Percentiles rank a stretch among this genome's conserved stretches.
Evolutionary conservation across 352 stramenopile species (phyloP).

Genomic region (Phytophthora foliorum): DNA sequence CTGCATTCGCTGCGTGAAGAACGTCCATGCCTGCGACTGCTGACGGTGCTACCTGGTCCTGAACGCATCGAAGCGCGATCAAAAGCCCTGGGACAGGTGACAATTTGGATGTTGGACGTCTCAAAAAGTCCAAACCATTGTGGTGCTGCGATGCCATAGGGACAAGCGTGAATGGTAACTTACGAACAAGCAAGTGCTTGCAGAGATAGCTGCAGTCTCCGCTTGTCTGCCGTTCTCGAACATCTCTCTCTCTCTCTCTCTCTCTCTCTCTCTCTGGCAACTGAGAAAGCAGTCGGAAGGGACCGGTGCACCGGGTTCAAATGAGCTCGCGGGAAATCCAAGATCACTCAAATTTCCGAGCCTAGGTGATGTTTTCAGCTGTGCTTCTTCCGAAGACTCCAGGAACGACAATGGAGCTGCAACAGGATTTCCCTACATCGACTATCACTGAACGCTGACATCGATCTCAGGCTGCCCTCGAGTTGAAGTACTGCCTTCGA

Average conservation of each 20-base stretch:
- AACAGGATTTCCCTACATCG: not conserved
- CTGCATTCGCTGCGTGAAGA: too few relatives aligned
- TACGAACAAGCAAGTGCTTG: not conserved
- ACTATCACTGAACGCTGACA: not conserved
- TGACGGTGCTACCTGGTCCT: too few relatives aligned
- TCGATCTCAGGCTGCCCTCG: not conserved
- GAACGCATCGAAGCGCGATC: too few relatives aligned
- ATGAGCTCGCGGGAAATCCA: constrained; percentile 1
- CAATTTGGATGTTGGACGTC: too few relatives aligned
- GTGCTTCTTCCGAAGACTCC: not conserved
- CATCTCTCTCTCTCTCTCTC: too few relatives aligned
- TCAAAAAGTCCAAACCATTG: too few relatives aligned
- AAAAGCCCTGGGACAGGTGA: too few relatives aligned
- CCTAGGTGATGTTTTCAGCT: not conserved
- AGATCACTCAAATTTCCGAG: not conserved
- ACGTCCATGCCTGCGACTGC: too few relatives aligned
- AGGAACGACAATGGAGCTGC: not conserved
- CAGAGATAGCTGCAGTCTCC: not conserved
- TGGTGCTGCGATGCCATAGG: not conserved
- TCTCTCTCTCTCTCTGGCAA: not conserved
- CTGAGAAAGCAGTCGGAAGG: not conserved
- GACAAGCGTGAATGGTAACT: not conserved
- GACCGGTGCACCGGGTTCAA: not conserved
- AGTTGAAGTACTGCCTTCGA: not conserved
- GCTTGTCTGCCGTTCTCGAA: not conserved